Conservation (phyloP, 805 yeast species). For the Candida lessepsii region DNA sequence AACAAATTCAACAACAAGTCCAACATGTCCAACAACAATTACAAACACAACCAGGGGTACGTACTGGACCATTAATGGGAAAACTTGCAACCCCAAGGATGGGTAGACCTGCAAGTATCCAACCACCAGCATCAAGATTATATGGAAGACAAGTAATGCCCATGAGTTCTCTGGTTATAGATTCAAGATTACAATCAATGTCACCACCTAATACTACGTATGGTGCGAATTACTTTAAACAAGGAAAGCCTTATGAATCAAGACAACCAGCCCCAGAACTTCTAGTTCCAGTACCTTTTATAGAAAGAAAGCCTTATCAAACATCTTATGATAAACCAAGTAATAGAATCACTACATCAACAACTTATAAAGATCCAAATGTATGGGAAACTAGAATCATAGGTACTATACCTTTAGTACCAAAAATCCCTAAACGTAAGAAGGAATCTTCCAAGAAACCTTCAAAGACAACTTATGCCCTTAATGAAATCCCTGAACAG, state of each 20-base stretch:
- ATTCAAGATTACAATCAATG: conserved; percentile 22
- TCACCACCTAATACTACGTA: conserved; percentile 9
- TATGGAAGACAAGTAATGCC: conserved; percentile 24
- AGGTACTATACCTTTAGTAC: conserved; percentile 28
- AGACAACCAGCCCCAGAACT: conserved; percentile 34
- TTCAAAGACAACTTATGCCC: conserved; percentile 62
- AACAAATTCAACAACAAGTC: not conserved
- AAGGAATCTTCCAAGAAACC: conserved; percentile 33
- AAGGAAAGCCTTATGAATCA: conserved; percentile 13
- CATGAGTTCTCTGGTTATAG: conserved; percentile 16
- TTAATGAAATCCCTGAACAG: conserved; percentile 87
- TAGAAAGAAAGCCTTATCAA: conserved; percentile 7
- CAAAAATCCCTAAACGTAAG: conserved; percentile 32
- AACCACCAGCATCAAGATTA: conserved; percentile 41
- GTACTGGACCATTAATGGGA: conserved; percentile 31
- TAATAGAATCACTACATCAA: conserved; percentile 11
- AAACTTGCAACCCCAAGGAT: conserved; percentile 36
- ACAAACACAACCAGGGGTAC: conserved; percentile 4
- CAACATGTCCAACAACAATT: not conserved
- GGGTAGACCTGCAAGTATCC: conserved; percentile 47
- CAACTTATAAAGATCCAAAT: conserved; percentile 14
- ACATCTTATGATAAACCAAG: conserved; percentile 11
- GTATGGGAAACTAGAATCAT: conserved; percentile 34
- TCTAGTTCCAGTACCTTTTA: conserved; percentile 14
- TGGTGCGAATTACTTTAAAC: conserved; percentile 17